A percentile compares a stretch with the other conserved stretches of the same genome.
Evolutionary conservation across 257 asterid species (phyloP).

Genomic region (Plantago major): DNA sequence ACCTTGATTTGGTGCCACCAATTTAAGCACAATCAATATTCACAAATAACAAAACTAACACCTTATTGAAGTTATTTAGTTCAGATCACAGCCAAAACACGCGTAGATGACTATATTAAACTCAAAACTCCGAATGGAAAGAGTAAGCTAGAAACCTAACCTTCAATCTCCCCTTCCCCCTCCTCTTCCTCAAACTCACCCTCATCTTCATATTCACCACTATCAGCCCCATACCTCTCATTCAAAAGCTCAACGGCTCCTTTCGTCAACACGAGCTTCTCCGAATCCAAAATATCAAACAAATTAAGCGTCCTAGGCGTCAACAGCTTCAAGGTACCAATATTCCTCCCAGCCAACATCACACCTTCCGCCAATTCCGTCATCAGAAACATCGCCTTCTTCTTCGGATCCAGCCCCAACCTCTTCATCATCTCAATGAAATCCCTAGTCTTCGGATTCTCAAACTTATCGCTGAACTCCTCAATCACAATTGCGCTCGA

Average conservation of each 20-base stretch:
- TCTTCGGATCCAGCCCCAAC: constrained; percentile 84
- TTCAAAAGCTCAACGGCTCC: constrained; percentile 80
- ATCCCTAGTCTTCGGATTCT: constrained; percentile 82
- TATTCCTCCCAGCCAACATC: constrained; percentile 60
- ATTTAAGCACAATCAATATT: too few species aligned
- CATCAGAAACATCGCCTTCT: constrained; percentile 72
- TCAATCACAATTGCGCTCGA: constrained; percentile 67
- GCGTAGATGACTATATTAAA: too few species aligned
- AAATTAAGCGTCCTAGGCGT: constrained; percentile 88
- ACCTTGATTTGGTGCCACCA: too few species aligned
- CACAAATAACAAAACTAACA: too few species aligned
- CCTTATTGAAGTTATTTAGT: too few species aligned
- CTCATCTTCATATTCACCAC: constrained; percentile 34
- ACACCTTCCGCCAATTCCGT: constrained; percentile 73
- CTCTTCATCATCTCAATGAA: constrained; percentile 72
- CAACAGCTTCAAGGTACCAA: constrained; percentile 77
- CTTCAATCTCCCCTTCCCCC: constrained; percentile 35
- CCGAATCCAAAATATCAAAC: constrained; percentile 83
- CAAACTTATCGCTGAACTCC: constrained; percentile 71
- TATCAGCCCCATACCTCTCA: constrained; percentile 63
- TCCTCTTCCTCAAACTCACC: constrained; percentile 45
- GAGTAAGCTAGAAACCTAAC: constrained; percentile 27
- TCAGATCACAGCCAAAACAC: too few species aligned
- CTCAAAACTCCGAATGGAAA: not conserved
- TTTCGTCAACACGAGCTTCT: constrained; percentile 65